Percentiles rank a stretch among this genome's conserved stretches.
phyloP scores from a whole-genome alignment of 1,284 basidiomycete genomes.

The Pseudomicrostroma phylloplanum region DNA sequence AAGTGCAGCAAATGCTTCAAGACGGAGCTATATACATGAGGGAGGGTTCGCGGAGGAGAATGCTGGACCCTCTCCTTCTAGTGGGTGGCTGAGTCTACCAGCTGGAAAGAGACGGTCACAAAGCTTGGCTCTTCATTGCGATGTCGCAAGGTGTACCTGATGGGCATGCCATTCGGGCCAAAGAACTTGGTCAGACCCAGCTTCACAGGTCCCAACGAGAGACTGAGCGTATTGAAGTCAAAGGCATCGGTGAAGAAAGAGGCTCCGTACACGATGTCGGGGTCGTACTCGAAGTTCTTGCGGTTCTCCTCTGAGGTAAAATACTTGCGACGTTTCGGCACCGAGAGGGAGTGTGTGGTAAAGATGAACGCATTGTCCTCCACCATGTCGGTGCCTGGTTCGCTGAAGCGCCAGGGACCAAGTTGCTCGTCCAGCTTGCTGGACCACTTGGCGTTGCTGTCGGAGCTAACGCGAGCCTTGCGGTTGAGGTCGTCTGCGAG shows the following conservation, averaged over 20 bases:
- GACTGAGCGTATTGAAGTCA: constrained; percentile 44
- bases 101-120: constrained; percentile 51
- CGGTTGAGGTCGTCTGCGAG: constrained; percentile 38
- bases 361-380: constrained; percentile 54
- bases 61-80: too few relatives aligned
- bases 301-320: constrained; percentile 48
- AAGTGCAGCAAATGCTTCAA: too few relatives aligned
- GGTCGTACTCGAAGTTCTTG: constrained; percentile 47
- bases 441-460: not conserved
- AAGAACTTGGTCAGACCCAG: constrained; percentile 38
- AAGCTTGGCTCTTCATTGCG: constrained; percentile 51
- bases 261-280: constrained; percentile 44
- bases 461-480: constrained; percentile 6
- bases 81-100: constrained; percentile 39
- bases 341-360: constrained; percentile 45
- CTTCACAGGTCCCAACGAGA: constrained; percentile 39
- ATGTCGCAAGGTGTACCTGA: constrained; percentile 52
- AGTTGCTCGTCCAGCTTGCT: constrained; percentile 41
- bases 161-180: constrained; percentile 48
- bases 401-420: constrained; percentile 52
- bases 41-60: too few relatives aligned
- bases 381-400: constrained; percentile 50
- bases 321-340: constrained; percentile 51
- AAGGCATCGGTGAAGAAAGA: constrained; percentile 43
- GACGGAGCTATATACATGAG: too few relatives aligned